Evolutionary conservation across 2,329 filamentous ascomycete species (phyloP).

Genomic region (Dothistroma septosporum): DNA sequence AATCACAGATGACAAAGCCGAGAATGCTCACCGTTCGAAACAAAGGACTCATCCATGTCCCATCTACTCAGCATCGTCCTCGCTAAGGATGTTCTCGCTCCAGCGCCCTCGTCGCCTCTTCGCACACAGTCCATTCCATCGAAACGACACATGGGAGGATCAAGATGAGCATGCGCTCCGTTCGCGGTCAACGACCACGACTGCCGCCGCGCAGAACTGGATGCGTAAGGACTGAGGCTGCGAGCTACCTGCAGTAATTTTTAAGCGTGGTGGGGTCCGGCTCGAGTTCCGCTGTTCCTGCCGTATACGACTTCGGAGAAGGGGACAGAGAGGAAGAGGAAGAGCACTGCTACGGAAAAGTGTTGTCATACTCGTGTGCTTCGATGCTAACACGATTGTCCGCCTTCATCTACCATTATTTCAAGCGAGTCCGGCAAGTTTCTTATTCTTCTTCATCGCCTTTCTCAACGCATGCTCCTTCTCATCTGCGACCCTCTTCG

Average conservation of each 20-base stretch:
- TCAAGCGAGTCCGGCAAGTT: conserved; percentile 27
- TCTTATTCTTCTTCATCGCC: conserved; percentile 36
- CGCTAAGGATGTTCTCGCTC: not conserved
- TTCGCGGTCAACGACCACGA: not conserved
- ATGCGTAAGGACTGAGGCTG: not conserved
- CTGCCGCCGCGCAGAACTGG: not conserved
- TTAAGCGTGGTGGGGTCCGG: not conserved
- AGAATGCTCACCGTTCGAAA: not conserved
- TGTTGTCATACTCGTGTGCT: no score
- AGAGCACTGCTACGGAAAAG: not conserved
- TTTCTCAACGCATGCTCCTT: conserved; percentile 33
- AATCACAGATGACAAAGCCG: not conserved
- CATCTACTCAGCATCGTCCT: not conserved
- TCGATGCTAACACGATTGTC: not conserved
- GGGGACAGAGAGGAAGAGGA: not conserved
- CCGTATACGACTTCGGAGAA: not conserved
- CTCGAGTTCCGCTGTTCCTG: not conserved
- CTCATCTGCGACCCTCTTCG: conserved; percentile 34
- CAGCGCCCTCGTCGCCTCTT: not conserved
- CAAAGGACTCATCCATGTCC: not conserved
- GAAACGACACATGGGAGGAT: not conserved
- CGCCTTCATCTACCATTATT: not conserved
- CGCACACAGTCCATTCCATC: not conserved
- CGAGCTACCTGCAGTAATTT: not conserved
- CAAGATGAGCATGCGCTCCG: not conserved